Conservation (phyloP, 2,329 filamentous ascomycete genomes). For the Pochonia chlamydosporia region DNA sequence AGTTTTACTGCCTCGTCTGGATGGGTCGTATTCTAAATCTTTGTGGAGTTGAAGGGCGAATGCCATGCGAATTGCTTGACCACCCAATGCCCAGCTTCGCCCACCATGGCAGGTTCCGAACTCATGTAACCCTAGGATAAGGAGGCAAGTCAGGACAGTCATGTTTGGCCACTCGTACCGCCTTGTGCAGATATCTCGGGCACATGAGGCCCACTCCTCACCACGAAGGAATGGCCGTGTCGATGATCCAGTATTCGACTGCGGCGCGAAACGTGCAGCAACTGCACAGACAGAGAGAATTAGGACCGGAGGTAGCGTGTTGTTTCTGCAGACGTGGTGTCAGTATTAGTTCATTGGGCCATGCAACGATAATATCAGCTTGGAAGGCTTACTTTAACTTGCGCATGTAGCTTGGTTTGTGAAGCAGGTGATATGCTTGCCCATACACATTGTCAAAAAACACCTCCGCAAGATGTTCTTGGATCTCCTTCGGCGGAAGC, state of each 20-base stretch:
- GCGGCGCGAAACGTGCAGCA: constrained; percentile 89
- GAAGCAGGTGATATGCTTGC: constrained; percentile 87
- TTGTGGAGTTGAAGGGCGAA: constrained; percentile 91
- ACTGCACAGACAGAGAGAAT: constrained; percentile 92
- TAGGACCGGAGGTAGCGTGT: constrained; percentile 77
- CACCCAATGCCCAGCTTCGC: constrained; percentile 90
- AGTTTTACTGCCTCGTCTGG: constrained; percentile 54
- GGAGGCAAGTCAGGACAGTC: constrained; percentile 84
- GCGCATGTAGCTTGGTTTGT: constrained; percentile 96
- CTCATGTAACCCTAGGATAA: constrained; percentile 86
- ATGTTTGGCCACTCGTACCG: constrained; percentile 95
- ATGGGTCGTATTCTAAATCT: constrained; percentile 74
- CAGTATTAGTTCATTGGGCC: too few species aligned
- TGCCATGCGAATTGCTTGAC: constrained; percentile 93
- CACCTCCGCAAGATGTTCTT: constrained; percentile 87
- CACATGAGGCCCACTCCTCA: constrained; percentile 82
- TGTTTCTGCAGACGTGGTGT: constrained; percentile 22
- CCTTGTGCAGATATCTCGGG: constrained; percentile 79
- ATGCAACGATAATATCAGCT: too few species aligned
- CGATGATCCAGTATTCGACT: constrained; percentile 70
- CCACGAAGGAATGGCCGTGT: constrained; percentile 76
- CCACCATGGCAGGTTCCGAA: constrained; percentile 97
- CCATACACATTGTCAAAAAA: constrained; percentile 97
- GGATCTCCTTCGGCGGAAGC: constrained; percentile 78
- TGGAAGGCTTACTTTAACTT: constrained; percentile 57